Evolutionary conservation across 495 filamentous ascomycete species (phyloP), one percentile per base, ranked within the genome.

Genomic region (Tuber microsphaerosporum): DNA sequence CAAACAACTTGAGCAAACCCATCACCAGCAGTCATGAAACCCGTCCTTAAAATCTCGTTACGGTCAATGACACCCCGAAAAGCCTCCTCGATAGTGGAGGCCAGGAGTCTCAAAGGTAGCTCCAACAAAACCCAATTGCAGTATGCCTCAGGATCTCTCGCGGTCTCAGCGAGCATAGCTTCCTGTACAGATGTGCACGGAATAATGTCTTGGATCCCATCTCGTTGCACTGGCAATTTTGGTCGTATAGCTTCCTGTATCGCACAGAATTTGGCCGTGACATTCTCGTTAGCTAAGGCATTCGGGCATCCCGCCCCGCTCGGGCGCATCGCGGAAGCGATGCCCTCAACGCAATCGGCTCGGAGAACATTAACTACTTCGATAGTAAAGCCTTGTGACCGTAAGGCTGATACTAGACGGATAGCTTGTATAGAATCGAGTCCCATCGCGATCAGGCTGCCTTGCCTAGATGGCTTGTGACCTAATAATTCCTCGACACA

Each of bases 391-490:
- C 89, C 90, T 2, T 80, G 77, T 39, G 83, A 78, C 48, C 90
- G 84, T 16, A 96, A 84, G 65, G 82, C 82, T 1, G 90, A 90
- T 0, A 89, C 87, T 31, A 93, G 84, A 75, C 87, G 87, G 73
- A 96, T 94, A 0, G 91, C 90, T 19, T 84, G 84, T 3, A 96
- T 83, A 0, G 93, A 95, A 80, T 96, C 93, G 26, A 96, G 82
- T 0, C 91, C 92, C 71, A 85, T 80, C 16, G 87, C 81, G 51
- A 86, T 82, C 48, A 94, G 81, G 34, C 83, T 84, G 22, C 85
- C 84, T 0, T 78, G 78, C n/a, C 77, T 85, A n/a, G 73, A 69
- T 19, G 88, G 82, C 7, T 77, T 78, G 31, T 78, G 77, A 2
- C 85, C 85, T 1, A 94, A 81, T 43, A 90, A 77, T 6, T 84